These are phyloP conservation scores for Microdochium trichocladiopsis DNA, from an alignment of 2,329 filamentous ascomycete species.

Conservation along the genomic window DNA sequence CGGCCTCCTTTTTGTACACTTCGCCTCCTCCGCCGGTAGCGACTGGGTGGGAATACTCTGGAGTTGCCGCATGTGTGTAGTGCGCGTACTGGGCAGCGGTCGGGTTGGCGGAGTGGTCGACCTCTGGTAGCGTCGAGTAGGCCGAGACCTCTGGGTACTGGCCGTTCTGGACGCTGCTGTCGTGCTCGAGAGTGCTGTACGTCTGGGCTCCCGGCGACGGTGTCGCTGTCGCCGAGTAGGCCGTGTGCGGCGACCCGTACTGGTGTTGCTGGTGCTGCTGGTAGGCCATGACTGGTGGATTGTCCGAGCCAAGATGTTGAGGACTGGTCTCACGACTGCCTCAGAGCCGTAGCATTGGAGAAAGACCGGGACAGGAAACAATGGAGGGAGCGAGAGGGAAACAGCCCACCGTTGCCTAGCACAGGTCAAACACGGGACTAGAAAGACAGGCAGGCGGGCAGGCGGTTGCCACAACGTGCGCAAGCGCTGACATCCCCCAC, in stretches of 20 bases:
- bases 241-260: not conserved
- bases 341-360: no score
- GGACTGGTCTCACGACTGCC: no score
- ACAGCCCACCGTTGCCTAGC: no score
- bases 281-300: not conserved
- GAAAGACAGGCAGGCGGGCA: no score
- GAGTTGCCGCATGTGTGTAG: conserved; percentile 3
- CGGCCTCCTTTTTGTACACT: not conserved
- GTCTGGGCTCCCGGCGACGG: not conserved
- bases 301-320: no score
- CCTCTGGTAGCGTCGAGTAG: conserved; percentile 23
- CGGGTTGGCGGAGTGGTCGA: conserved; percentile 16
- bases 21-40: not conserved
- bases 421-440: no score
- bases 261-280: not conserved
- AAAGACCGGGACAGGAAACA: no score
- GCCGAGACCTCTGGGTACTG: conserved; percentile 2
- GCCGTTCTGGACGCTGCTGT: conserved; percentile 2
- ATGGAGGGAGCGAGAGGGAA: no score
- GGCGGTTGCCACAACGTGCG: no score
- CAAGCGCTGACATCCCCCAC: no score
- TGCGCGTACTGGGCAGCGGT: conserved; percentile 5
- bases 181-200: conserved; percentile 12
- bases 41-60: conserved; percentile 1
- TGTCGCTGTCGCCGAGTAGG: not conserved